Conservation (phyloP, 495 filamentous ascomycete genomes). For the Letharia lupina region DNA sequence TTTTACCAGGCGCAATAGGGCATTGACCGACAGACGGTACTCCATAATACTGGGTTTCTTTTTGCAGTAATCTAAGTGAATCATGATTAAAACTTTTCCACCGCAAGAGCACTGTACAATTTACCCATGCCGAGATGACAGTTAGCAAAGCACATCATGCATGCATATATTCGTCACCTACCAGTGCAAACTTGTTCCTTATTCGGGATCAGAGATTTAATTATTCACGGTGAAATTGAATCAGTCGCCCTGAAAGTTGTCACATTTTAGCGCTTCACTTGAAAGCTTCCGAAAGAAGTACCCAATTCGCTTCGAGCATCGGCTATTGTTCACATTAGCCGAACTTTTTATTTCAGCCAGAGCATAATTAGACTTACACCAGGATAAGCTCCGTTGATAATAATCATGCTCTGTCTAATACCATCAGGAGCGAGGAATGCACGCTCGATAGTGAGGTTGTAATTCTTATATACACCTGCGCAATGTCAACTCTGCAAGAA, state of each 20-base stretch:
- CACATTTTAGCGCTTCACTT: not conserved
- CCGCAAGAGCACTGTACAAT: too few relatives aligned
- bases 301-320: not conserved
- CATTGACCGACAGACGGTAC: not conserved
- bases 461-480: not conserved
- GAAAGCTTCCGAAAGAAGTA: not conserved
- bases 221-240: not conserved
- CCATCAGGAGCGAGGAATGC: not conserved
- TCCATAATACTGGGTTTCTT: not conserved
- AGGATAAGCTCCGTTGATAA: not conserved
- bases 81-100: too few relatives aligned
- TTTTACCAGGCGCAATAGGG: not conserved
- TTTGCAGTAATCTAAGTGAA: too few relatives aligned
- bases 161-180: not conserved
- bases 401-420: not conserved
- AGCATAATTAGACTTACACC: too few relatives aligned
- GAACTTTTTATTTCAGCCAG: too few relatives aligned
- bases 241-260: not conserved
- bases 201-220: not conserved
- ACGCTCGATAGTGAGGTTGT: not conserved
- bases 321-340: not conserved
- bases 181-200: not conserved
- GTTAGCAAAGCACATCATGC: too few relatives aligned
- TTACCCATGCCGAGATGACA: too few relatives aligned
- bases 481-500: too few relatives aligned